These are phyloP conservation scores for Russula sp. DNA, from an alignment of 768 basidiomycete genomes.

Conservation along the genomic window DNA sequence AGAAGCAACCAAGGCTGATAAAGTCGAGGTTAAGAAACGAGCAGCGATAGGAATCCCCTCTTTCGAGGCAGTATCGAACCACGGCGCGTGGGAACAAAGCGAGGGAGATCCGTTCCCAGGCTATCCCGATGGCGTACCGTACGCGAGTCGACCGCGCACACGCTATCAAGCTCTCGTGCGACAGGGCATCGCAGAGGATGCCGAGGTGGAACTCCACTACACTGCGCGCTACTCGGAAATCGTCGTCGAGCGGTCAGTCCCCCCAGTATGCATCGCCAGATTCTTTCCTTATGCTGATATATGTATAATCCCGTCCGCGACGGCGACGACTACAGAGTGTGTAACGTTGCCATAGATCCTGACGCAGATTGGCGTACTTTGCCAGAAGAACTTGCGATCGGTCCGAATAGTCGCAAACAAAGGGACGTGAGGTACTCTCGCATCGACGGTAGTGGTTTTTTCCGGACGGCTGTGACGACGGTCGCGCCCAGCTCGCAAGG, in stretches of 20 bases:
- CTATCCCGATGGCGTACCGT: slow-evolving; percentile 44
- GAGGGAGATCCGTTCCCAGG: slow-evolving; percentile 41
- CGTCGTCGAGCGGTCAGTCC: slow-evolving; percentile 47
- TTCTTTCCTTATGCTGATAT: not conserved
- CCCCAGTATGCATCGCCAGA: not conserved
- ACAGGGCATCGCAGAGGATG: slow-evolving; percentile 31
- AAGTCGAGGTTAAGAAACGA: slow-evolving; percentile 39
- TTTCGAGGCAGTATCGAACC: slow-evolving; percentile 42
- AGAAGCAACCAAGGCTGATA: slow-evolving; percentile 38
- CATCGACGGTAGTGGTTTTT: slow-evolving; percentile 49
- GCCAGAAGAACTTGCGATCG: not conserved
- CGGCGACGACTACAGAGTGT: slow-evolving; percentile 34
- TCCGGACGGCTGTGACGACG: slow-evolving; percentile 63
- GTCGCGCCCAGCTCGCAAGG: slow-evolving; percentile 52
- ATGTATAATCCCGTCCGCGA: not conserved
- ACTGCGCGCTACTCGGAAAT: slow-evolving; percentile 43
- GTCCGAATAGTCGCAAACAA: not conserved
- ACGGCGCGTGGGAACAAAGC: slow-evolving; percentile 9
- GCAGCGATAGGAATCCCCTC: slow-evolving; percentile 43
- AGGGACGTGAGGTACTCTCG: slow-evolving; percentile 48
- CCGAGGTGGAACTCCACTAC: slow-evolving; percentile 54
- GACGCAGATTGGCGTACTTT: slow-evolving; percentile 42
- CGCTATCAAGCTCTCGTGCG: slow-evolving; percentile 46
- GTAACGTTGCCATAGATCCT: slow-evolving; percentile 52
- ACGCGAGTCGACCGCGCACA: slow-evolving; percentile 45